These are phyloP conservation scores for Asterophora lycoperdoides DNA, from an alignment of 768 basidiomycete species.

Conservation along the genomic window DNA sequence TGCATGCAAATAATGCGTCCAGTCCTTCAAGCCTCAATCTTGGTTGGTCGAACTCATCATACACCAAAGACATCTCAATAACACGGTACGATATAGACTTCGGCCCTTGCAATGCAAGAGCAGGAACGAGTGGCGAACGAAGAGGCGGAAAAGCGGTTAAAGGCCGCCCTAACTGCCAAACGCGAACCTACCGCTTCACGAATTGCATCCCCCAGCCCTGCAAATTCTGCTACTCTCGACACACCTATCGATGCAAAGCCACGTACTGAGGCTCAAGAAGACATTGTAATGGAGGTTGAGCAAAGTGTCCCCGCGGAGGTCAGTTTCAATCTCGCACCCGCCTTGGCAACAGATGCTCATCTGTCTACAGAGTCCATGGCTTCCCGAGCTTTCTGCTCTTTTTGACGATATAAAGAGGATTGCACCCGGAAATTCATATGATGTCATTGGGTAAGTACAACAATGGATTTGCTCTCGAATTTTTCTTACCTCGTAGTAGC, in stretches of 20 bases:
- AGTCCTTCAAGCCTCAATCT: slow-evolving; percentile 57
- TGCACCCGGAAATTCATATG: slow-evolving; percentile 58
- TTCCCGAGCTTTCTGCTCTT: slow-evolving; percentile 63
- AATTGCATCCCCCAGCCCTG: slow-evolving; percentile 56
- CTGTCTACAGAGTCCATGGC: slow-evolving; percentile 64
- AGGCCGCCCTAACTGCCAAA: slow-evolving; percentile 75
- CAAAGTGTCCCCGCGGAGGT: slow-evolving; percentile 36
- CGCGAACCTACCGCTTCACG: slow-evolving; percentile 64
- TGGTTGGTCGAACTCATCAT: slow-evolving; percentile 40
- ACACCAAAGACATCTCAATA: background rate
- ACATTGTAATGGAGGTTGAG: slow-evolving; percentile 53
- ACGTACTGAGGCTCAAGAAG: slow-evolving; percentile 29
- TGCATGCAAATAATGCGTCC: slow-evolving; percentile 95
- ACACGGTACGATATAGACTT: slow-evolving; percentile 35
- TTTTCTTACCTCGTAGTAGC: slow-evolving; percentile 35
- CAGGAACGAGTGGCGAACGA: slow-evolving; percentile 66
- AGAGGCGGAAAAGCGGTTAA: slow-evolving; percentile 77
- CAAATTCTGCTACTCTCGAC: slow-evolving; percentile 24
- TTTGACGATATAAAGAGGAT: slow-evolving; percentile 76
- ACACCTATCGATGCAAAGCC: slow-evolving; percentile 24
- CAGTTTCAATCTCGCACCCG: slow-evolving; percentile 9
- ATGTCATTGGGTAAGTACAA: slow-evolving; percentile 64
- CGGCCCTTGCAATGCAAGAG: slow-evolving; percentile 61
- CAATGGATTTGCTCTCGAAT: slow-evolving; percentile 1
- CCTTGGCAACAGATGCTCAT: slow-evolving; percentile 1